A percentile compares a stretch with the other conserved stretches of the same genome.
Conservation (phyloP, 495 filamentous ascomycete genomes). For the Aspergillus hancockii region DNA sequence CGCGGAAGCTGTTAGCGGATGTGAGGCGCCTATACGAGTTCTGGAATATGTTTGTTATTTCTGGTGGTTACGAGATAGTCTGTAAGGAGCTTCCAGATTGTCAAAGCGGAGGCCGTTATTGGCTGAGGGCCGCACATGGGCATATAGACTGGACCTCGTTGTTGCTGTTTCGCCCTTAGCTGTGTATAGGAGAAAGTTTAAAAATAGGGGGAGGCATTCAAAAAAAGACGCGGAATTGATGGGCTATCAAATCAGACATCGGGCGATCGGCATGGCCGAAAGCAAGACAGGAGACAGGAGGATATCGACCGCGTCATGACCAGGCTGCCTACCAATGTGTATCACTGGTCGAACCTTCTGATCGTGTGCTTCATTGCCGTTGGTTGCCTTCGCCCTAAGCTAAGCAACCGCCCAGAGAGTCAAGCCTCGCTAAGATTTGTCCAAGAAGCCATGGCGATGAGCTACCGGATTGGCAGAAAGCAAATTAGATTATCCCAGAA, state of each 20-base stretch:
- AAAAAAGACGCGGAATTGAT: neutral
- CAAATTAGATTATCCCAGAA: neutral
- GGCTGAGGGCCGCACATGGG: neutral
- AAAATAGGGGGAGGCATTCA: neutral
- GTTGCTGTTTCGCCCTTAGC: neutral
- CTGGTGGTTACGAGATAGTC: neutral
- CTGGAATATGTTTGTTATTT: neutral
- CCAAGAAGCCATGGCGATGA: neutral
- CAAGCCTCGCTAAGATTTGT: slow-evolving; percentile 1
- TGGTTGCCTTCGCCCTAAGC: neutral
- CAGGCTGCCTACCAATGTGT: neutral
- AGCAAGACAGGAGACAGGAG: neutral
- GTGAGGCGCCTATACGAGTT: neutral
- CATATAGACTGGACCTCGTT: neutral
- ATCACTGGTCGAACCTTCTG: neutral
- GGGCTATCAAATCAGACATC: neutral
- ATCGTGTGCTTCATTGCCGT: neutral
- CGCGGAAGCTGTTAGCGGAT: neutral
- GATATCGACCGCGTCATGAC: neutral
- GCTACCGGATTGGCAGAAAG: neutral
- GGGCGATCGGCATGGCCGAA: neutral
- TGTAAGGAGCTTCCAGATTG: neutral
- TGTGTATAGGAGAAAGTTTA: neutral
- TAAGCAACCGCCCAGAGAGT: neutral
- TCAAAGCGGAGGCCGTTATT: neutral